Base-by-base conservation (phyloP, 306 rosid species). In the Gastrolobium villosum region DNA sequence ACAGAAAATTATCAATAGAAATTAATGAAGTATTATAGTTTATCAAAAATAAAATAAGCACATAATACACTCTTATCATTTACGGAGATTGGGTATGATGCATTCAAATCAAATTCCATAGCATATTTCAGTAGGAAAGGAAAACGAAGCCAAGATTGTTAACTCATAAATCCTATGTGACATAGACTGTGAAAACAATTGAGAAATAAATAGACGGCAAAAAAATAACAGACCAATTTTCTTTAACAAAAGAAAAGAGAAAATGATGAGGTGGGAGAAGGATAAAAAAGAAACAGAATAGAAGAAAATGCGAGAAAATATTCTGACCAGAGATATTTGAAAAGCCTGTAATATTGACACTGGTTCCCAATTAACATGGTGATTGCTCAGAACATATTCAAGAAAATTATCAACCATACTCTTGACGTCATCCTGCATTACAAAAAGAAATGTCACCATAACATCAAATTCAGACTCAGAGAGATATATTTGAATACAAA, bases 311-410 rank as follows among this genome's bases (percentile, higher is more conserved):
- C 57, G 72, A 43, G 78, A 80, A 73, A 71, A 32, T 64, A 71
- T 64, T 82, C 91, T 86, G 69, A 94, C 98, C 98, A 94, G 83
- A 59, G 97, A 91, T 78, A 94, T 79, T 88, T 90, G 97, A 73
- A 91, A 90, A 55, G 97, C 91, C 85, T 94, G 94, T 71, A 86
- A 80, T 52, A 81, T 73, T 40, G 92, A 84, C 9, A 70, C 79
- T 28, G 90, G 77, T 74, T 94, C 92, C 26, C 69, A 65, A 10
- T 30, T 48, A 83, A 91, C 83, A 72, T 5, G 81, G 78, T 94
- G 98, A 86, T 91, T 86, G 72, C 66, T 68, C 87, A 86, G 64
- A 31, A 94, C 84, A 75, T 90, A 94, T 49, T 87, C 87, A 41
- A 88, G 89, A 73, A 94, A 91, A 67, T 53, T 72, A 60, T 84